A percentile compares a stretch with the other conserved stretches of the same genome.
Conservation (phyloP, 495 filamentous ascomycete genomes). For the Rhypophila decipiens region DNA sequence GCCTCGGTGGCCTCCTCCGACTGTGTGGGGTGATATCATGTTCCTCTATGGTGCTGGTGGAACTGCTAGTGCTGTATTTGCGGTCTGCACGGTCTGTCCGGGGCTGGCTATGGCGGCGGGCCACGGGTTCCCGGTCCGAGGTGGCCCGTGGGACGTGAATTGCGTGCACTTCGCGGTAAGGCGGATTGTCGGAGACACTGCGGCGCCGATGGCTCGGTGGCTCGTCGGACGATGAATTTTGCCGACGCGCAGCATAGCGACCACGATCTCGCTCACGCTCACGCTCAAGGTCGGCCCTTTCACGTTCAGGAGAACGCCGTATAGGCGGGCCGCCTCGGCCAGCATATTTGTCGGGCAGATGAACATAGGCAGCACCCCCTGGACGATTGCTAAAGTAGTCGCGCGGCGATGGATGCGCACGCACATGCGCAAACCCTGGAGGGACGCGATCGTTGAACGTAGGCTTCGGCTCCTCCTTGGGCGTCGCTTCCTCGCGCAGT, state of each 20-base stretch:
- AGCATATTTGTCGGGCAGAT: conserved; percentile 5
- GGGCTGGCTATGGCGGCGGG: conserved; percentile 23
- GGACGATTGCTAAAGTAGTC: conserved; percentile 14
- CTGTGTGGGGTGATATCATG: conserved; percentile 7
- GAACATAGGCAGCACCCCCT: conserved; percentile 15
- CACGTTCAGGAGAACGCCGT: conserved; percentile 19
- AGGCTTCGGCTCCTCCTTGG: conserved; percentile 23
- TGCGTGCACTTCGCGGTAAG: conserved; percentile 14
- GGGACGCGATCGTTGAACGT: conserved; percentile 14
- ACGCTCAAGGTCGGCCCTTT: conserved; percentile 21
- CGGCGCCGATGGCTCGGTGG: conserved; percentile 16
- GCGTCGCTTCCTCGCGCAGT: conserved; percentile 41
- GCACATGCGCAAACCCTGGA: conserved; percentile 16
- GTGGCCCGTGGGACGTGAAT: conserved; percentile 14
- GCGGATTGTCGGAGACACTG: conserved; percentile 20
- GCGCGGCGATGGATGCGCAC: conserved; percentile 10
- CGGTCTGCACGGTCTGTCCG: too few species aligned
- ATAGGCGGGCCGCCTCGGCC: conserved; percentile 1
- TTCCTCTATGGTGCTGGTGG: conserved; percentile 16
- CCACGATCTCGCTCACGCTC: conserved; percentile 20
- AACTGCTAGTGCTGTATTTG: conserved; percentile 13
- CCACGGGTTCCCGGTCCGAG: conserved; percentile 10
- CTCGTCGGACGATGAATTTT: conserved; percentile 20
- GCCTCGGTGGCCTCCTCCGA: conserved; percentile 6
- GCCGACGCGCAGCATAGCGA: conserved; percentile 13